Evolutionary conservation across 2,329 filamentous ascomycete genomes (phyloP), one percentile per base, ranked within the genome.

Genomic region (Colletotrichum sojae): DNA sequence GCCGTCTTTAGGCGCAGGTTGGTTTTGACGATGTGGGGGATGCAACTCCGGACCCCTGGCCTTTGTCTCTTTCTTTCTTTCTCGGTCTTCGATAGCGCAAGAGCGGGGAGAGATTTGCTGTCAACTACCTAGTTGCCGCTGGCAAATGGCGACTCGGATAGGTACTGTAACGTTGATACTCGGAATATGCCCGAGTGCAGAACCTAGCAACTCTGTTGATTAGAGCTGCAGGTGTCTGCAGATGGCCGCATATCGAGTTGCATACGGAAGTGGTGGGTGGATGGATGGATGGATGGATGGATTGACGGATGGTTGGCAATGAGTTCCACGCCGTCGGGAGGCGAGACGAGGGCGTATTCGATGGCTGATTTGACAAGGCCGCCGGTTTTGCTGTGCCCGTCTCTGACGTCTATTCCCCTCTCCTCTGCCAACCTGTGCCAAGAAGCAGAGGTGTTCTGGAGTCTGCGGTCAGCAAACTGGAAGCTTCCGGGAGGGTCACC

Each of bases 171-270:
- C 56, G 25, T 67, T 67, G 56, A 56, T 51, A 16, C 31, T 69
- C 62, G 67, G 67, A 67, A 64, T 60, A 56, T 69, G 67, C 55
- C 67, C 67, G 67, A 61, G 43, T 55, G 62, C 49, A 46, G 62
- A 59, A 59, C 66, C 51, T 62, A 49, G 54, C 40, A 53, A 43
- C 25, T 36, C 39, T 9, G 48, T 49, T 36, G 43, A 69, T 52
- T 54, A 5, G 48, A 20, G 39, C 53, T 69, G 67, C 56, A 67
- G 55, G 52, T 36, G 65, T 54, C 49, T 45, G 22, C 27, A 40
- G 51, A 60, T 18, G 54, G 63, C 45, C 55, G 62, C 59, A 62
- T 54, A 22, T 54, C 27, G 12, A 52, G 20, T 31, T 56, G 52
- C 52, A 45, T 36, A n/a, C 20, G 49, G 15, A 18, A 68, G 22